Base-by-base conservation (phyloP, 2,329 filamentous ascomycete genomes). In the Ophiostoma fasciatum region DNA sequence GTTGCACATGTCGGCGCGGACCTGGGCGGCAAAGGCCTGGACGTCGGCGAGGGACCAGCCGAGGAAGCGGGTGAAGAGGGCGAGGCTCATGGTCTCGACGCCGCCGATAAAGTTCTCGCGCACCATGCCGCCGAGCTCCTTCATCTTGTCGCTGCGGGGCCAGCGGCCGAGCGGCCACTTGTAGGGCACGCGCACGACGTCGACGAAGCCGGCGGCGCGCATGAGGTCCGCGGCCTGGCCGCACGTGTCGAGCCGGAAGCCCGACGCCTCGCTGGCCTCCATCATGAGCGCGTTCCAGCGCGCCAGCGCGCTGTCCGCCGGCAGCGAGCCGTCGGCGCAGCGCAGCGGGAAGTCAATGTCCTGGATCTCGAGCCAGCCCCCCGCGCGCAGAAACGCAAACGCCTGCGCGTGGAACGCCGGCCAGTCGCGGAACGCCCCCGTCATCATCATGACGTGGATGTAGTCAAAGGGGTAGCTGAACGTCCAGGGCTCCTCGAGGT, bases 131-230 rank as follows among this genome's bases (percentile, higher is more conserved):
- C 58, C 57, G 12, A 59, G 43, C 42, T 56, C 48, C 45, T 59
- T 60, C 40, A 53, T 46, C 36, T 49, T 46, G 4, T 38, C 31
- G 35, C 57, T 49, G 28, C 49, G 49, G 21, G 57, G 53, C 58
- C 58, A 61, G 6, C 47, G 44, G 27, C 57, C 57, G 23, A 52
- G 49, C n/a, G 57, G 57, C 49, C 56, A 56, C 44, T 56, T 55
- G 41, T 49, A 47, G 13, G 44, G 45, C 17, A 46, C 37, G 32
- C 50, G 49, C 13, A 47, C 38, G 19, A 59, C 44, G 35, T 59
- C 50, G 5, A 50, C 48, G 38, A 56, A 60, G 3, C 57, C 57
- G 5, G 52, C 51, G 2, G 46, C 52, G 7, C 39, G 28, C 47
- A 51, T 48, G 38, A 45, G 36, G 13, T 53, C 49, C 14, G 46